phyloP scores from a whole-genome alignment of 768 basidiomycete species.

The Rhodotorula babjevae region DNA sequence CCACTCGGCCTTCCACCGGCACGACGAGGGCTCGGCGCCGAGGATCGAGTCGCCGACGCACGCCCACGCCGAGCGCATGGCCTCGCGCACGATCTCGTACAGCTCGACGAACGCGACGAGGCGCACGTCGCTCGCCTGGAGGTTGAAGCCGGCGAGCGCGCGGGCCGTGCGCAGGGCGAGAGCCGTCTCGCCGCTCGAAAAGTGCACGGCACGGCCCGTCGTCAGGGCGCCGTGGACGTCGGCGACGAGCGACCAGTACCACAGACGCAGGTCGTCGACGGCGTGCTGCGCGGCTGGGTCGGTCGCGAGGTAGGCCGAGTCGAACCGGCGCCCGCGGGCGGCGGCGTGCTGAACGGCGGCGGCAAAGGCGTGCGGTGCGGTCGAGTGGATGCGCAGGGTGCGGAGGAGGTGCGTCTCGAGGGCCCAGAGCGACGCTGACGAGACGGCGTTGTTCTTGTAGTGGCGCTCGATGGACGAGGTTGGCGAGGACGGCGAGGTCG shows the following conservation, averaged over 20 bases:
- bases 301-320: not conserved
- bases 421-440: not conserved
- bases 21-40: too few species aligned
- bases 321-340: not conserved
- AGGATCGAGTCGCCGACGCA: too few species aligned
- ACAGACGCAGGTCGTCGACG: not conserved
- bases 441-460: conserved; percentile 2
- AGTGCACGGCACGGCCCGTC: not conserved
- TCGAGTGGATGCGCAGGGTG: not conserved
- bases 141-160: not conserved
- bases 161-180: not conserved
- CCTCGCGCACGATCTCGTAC: not conserved
- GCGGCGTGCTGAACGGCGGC: not conserved
- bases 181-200: not conserved
- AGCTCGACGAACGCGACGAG: not conserved
- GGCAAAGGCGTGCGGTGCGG: not conserved
- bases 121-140: not conserved
- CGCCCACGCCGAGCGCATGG: not conserved
- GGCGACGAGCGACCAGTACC: not conserved
- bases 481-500: not conserved
- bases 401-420: not conserved
- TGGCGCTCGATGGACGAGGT: not conserved
- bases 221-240: conserved; percentile 10
- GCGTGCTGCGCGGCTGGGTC: too few species aligned
- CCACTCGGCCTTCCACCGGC: not conserved